A percentile compares a stretch with the other conserved stretches of the same genome.
Conservation (phyloP, 139 green algal genomes). For the Pleodorina starrii region DNA sequence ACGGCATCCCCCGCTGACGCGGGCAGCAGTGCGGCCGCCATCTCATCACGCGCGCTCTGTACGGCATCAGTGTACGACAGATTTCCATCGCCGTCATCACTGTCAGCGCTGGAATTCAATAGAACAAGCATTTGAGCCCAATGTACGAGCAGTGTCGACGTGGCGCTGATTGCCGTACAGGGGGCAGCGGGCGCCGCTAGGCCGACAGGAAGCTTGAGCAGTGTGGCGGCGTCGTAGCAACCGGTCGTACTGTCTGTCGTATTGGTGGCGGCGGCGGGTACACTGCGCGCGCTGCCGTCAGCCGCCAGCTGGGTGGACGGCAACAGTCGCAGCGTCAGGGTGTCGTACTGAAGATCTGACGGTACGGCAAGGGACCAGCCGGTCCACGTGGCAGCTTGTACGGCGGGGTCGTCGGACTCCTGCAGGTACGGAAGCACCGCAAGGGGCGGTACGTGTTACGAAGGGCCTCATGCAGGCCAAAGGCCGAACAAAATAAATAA, state of each 20-base stretch:
- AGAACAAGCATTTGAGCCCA: slow-evolving; percentile 1
- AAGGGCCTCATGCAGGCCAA: too few species aligned
- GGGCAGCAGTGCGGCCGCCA: neutral
- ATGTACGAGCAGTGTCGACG: slow-evolving; percentile 31
- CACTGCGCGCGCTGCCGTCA: neutral
- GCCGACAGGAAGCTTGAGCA: slow-evolving; percentile 5
- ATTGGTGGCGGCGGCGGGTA: neutral
- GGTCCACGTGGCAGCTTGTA: neutral
- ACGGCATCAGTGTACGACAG: neutral
- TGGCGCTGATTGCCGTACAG: slow-evolving; percentile 1
- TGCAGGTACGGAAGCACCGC: neutral
- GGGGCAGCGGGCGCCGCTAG: neutral
- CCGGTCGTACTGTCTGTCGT: neutral
- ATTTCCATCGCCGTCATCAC: neutral
- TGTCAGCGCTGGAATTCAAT: neutral
- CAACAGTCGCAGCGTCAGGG: neutral
- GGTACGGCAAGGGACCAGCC: slow-evolving; percentile 26
- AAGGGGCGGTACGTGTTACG: neutral
- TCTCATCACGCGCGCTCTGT: neutral
- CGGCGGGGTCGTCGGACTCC: neutral
- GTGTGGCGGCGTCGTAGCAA: slow-evolving; percentile 38
- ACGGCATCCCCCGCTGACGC: neutral
- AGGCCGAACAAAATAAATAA: too few species aligned
- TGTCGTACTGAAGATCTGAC: neutral
- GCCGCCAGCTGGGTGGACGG: neutral